phyloP scores from a whole-genome alignment of 352 stramenopile genomes.

The Lagenidium giganteum region DNA sequence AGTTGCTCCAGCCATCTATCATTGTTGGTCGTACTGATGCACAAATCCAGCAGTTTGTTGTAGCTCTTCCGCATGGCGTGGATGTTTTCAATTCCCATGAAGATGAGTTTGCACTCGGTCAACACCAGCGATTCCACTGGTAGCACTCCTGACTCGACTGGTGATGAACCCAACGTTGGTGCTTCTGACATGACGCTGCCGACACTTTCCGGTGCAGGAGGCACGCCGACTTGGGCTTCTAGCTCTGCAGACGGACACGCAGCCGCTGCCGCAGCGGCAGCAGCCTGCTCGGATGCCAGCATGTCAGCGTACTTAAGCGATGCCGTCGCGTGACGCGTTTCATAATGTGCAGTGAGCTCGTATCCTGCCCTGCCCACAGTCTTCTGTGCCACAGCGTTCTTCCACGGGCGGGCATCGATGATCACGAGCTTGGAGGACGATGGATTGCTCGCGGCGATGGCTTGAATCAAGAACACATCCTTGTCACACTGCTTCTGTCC shows the following conservation, averaged over 20 bases:
- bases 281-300: constrained; percentile 37
- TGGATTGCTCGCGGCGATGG: constrained; percentile 68
- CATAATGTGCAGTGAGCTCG: constrained; percentile 84
- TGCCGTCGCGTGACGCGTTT: constrained; percentile 53
- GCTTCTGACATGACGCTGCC: too few species aligned
- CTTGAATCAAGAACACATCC: constrained; percentile 81
- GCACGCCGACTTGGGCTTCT: too few species aligned
- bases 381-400: constrained; percentile 89
- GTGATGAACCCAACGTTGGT: too few species aligned
- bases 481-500: constrained; percentile 79
- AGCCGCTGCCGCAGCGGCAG: too few species aligned
- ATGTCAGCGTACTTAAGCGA: constrained; percentile 67
- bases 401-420: constrained; percentile 86
- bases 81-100: constrained; percentile 92
- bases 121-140: constrained; percentile 42
- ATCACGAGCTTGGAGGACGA: constrained; percentile 84
- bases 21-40: constrained; percentile 52
- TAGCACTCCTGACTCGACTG: too few species aligned
- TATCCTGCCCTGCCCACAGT: constrained; percentile 84
- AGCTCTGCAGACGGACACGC: too few species aligned
- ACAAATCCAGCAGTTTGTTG: constrained; percentile 67
- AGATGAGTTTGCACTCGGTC: constrained; percentile 82
- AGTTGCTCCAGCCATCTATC: constrained; percentile 83
- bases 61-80: constrained; percentile 88
- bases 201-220: too few species aligned